These are phyloP conservation scores for Cornus kousa DNA, from an alignment of 148 eudicot genomes.

Conservation along the genomic window DNA sequence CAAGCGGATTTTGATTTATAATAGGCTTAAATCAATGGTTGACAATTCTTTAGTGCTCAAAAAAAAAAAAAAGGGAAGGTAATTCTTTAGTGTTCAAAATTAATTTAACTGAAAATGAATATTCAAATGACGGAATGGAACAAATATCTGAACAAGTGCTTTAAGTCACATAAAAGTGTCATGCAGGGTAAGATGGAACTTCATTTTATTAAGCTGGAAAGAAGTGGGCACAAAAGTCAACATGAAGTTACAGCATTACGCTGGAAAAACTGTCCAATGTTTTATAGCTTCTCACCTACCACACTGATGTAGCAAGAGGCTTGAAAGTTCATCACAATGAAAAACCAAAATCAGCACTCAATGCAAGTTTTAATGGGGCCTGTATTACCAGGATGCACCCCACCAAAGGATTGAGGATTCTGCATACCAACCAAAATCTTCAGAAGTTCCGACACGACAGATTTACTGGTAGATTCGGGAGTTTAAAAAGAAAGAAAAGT, in stretches of 20 bases:
- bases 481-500: too few relatives aligned
- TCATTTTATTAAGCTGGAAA: not conserved
- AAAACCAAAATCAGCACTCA: too few relatives aligned
- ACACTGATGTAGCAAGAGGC: too few relatives aligned
- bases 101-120: not conserved
- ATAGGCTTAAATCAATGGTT: not conserved
- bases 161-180: not conserved
- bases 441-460: not conserved
- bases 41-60: not conserved
- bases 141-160: not conserved
- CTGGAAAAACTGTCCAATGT: too few relatives aligned
- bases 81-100: not conserved
- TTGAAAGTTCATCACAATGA: too few relatives aligned
- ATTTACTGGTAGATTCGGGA: too few relatives aligned
- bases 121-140: not conserved
- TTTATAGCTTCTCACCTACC: too few relatives aligned
- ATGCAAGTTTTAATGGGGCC: not conserved
- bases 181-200: not conserved
- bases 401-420: not conserved
- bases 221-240: not conserved
- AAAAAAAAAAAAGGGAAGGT: too few relatives aligned
- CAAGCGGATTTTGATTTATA: too few relatives aligned
- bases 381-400: not conserved
- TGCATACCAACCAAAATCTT: too few relatives aligned
- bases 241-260: not conserved